Base-by-base conservation (phyloP, 2,329 filamentous ascomycete species). In the Trichoderma atroviride region DNA sequence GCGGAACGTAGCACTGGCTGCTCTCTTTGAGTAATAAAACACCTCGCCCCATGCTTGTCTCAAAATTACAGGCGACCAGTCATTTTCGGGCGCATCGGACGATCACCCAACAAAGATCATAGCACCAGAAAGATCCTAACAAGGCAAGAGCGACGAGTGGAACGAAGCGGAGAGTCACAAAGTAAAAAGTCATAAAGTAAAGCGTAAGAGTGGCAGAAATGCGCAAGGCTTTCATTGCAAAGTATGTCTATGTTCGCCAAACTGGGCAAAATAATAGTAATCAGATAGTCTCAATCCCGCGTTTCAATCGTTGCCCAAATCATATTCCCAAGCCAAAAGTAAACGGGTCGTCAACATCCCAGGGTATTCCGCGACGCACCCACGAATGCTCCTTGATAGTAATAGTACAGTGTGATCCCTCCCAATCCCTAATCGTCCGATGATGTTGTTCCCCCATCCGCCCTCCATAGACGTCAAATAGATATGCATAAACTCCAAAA, bases 351-450 rank as follows among this genome's bases (percentile, higher is more conserved):
- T 70, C 69, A 70, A 61, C 69, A 70, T 70, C 69, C 69, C 69
- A 66, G 62, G 69, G 69, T 66, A 60, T 67, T 62, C 62, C 69
- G 55, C 69, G 69, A 70, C 69, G 62, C 63, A 70, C 56, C 63
- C 63, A 62, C 62, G 57, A 67, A 70, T 70, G 57, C 62, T 67
- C 63, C 66, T 52, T 50, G 57, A 22, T 65, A 60, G 40, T 67
- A 55, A 31, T 60, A 61, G 62, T 70, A 70, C 58, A 66, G 58
- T 64, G 50, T 50, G 37, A 52, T 55, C 35, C 66, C 58, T 69
- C 37, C 57, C 62, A 40, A 61, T 67, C 57, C 62, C 62, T 43
- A 53, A 62, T 66, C 47, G 69, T 58, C 69, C 56, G 55, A 57
- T 66, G n/a, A 61, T 60, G 31, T 50, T n/a, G 11, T 29, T 29